Evolutionary conservation across 352 stramenopile genomes (phyloP), one percentile per base, ranked within the genome.

Genomic region (Saprolegnia diclina): DNA sequence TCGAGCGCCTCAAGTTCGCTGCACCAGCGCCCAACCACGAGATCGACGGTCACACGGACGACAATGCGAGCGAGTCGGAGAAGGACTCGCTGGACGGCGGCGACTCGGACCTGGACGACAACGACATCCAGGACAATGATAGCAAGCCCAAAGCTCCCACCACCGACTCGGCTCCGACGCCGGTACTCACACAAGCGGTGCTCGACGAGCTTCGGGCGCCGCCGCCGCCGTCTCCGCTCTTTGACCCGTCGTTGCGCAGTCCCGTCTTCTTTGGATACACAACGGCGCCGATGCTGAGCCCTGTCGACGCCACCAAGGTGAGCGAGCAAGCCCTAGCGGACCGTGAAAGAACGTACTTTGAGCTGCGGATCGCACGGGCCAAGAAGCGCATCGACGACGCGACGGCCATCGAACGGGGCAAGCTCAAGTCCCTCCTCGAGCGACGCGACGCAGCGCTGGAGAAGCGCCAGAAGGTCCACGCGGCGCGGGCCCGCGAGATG

Each of bases 201-300:
- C 11, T 52, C n/a, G 16, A 24, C 40, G 24, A 4, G 22, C 57
- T 26, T 24, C 18, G 24, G 22, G 35, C 5, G 19, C 57, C 32
- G 0, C 40, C 42, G 16, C 6, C 62, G 5, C 14, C 42, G 18
- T 42, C 63, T 4, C 63, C 45, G 22, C 38, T 61, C 5, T 90
- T 89, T 45, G 75, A 94, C 50, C 52, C 79, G 11, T 59, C 73
- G 1, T 73, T 68, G 7, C 72, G 82, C 26, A 90, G 73, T 56
- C 83, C 83, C 0, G 72, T 89, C 5, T 92, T 90, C 69, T 94
- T 94, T 64, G 83, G 85, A 0, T 92, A 90, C 57, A 76, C 78
- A 0, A 71, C 74, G 3, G 72, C 82, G 42, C 86, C 80, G 19
- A 68, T 76, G 4, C 72, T 40, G 2, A 77, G 86, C 44, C 72